Percentiles rank a stretch among this genome's conserved stretches.
phyloP scores from a whole-genome alignment of 495 filamentous ascomycete species.

The Diplogelasinospora grovesii region DNA sequence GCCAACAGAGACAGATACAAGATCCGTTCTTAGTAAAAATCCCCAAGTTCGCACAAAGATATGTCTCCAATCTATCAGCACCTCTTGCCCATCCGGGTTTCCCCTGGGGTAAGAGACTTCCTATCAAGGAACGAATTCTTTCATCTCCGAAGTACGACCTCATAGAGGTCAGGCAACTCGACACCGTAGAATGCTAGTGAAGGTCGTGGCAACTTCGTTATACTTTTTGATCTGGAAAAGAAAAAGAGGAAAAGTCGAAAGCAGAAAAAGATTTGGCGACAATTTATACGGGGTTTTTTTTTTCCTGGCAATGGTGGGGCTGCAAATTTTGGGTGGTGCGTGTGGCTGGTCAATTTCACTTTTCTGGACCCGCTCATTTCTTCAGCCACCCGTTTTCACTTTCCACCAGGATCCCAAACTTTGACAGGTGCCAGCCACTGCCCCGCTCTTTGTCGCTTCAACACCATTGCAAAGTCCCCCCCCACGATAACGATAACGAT shows the following conservation, averaged over 20 bases:
- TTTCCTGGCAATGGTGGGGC: too few relatives aligned
- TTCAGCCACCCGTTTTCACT: too few relatives aligned
- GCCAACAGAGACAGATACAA: neutral
- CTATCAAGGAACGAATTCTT: slow-evolving; percentile 39
- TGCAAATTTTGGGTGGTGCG: too few relatives aligned
- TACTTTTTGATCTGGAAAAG: slow-evolving; percentile 49
- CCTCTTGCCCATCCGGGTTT: slow-evolving; percentile 31
- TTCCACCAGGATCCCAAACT: too few relatives aligned
- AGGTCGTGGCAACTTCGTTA: slow-evolving; percentile 47
- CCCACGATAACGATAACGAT: too few relatives aligned
- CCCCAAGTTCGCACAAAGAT: neutral
- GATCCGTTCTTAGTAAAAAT: too few relatives aligned
- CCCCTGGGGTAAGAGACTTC: slow-evolving; percentile 40
- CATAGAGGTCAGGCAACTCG: slow-evolving; percentile 42
- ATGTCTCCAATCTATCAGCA: slow-evolving; percentile 43
- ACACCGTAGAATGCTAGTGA: slow-evolving; percentile 44
- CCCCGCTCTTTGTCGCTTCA: too few relatives aligned
- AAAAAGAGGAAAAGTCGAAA: slow-evolving; percentile 22
- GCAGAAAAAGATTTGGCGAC: neutral
- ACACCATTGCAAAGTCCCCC: too few relatives aligned
- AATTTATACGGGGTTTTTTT: too few relatives aligned
- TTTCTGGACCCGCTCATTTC: too few relatives aligned
- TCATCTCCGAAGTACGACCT: slow-evolving; percentile 41
- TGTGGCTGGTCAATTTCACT: too few relatives aligned
- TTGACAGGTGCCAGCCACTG: too few relatives aligned